Percentiles rank a stretch among this genome's conserved stretches.
Conservation (phyloP, 306 rosid genomes). For the Dicorynia guianensis region DNA sequence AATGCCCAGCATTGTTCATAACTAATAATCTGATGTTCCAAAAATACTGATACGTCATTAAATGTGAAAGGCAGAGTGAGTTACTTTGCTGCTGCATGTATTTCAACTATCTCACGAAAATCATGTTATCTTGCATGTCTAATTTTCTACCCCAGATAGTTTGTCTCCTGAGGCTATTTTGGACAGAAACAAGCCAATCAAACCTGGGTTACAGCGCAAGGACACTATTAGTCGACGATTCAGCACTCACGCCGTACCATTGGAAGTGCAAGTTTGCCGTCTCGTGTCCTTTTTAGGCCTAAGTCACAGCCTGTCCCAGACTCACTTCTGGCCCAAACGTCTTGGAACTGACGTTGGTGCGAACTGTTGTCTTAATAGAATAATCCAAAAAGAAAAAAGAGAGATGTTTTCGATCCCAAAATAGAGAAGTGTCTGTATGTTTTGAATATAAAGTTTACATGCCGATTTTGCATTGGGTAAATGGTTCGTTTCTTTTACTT, state of each 20-base stretch:
- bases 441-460: too few relatives aligned
- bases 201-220: not conserved
- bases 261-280: not conserved
- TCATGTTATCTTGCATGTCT: not conserved
- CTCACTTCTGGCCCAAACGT: slow-evolving; percentile 2
- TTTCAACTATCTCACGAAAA: not conserved
- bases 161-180: not conserved
- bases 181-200: slow-evolving; percentile 1
- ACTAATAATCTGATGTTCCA: not conserved
- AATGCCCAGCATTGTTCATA: not conserved
- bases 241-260: not conserved
- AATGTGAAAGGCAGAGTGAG: not conserved
- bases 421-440: too few relatives aligned
- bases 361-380: not conserved
- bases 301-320: not conserved
- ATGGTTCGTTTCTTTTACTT: too few relatives aligned
- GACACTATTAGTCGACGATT: not conserved
- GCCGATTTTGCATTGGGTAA: too few relatives aligned
- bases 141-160: slow-evolving; percentile 10
- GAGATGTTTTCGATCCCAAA: too few relatives aligned
- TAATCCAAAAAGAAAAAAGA: too few relatives aligned
- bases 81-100: not conserved
- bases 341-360: slow-evolving; percentile 6
- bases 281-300: not conserved
- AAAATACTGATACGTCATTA: not conserved